Evolutionary conservation across 306 rosid genomes (phyloP), one percentile per base, ranked within the genome.

Genomic region (Castanea mollissima): DNA sequence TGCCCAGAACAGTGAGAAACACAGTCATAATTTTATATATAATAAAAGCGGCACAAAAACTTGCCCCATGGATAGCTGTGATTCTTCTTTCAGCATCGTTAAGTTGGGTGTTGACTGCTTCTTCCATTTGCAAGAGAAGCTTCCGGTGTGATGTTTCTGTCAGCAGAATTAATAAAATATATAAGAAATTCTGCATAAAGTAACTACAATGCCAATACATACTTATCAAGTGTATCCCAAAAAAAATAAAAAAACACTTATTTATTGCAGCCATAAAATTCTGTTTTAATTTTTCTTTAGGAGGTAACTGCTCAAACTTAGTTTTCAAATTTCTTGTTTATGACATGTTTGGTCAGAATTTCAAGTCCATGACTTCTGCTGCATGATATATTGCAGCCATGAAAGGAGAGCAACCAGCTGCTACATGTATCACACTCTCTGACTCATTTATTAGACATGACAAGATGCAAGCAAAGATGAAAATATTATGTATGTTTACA

Each of bases 61-160:
- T 81, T 90, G 86, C 99, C 99, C 90, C 87, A 7, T 89, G 92
- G 56, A 91, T 85, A 56, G 85, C 84, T 71, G 83, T 78, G 81
- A 95, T 87, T 89, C 83, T 93, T 79, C 81, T 88, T 76, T 95
- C 86, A 79, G 98, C 93, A 70, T 91, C 94, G 32, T 77, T 84
- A 76, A 95, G 88, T 86, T 86, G 89, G 81, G 80, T 73, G 77
- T 87, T 91, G 78, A 87, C 81, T 77, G 85, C 85, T 85, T 81
- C 91, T 89, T 95, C 97, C 88, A 85, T 91, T 89, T 91, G 94
- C 77, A 86, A 64, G 31, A 95, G 83, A 85, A 88, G 92, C 88
- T 90, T 93, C 58, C 85, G 81, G 57, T 95, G 92, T 71, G 89
- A 88, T 81, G 84, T 89, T 79, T 91, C 99, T 95, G 92, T 20